Percentiles rank a stretch among this genome's conserved stretches.
Evolutionary conservation across 1,284 basidiomycete species (phyloP).

Genomic region (Ganoderma meredithae): DNA sequence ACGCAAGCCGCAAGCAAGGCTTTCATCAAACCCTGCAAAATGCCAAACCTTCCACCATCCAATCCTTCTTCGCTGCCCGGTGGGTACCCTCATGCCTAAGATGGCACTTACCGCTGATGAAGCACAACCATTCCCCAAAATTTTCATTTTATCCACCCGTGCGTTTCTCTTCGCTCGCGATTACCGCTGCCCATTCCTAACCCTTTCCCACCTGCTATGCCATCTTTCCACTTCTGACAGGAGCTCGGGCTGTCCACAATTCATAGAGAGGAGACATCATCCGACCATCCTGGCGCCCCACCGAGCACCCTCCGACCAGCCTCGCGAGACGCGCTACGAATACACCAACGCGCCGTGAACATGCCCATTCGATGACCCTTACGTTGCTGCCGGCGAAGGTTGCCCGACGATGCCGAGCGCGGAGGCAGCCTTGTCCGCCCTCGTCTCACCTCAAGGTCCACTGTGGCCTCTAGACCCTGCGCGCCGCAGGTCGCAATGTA

Average conservation of each 20-base stretch:
- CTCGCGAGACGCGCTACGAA: constrained; percentile 4
- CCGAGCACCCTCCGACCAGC: neutral
- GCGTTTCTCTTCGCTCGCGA: neutral
- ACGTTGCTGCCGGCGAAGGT: neutral
- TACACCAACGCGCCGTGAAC: neutral
- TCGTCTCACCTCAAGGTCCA: neutral
- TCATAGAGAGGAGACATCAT: neutral
- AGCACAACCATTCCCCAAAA: neutral
- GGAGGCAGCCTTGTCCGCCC: constrained; percentile 1
- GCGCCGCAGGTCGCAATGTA: constrained; percentile 1
- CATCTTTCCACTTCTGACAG: neutral
- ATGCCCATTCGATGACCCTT: neutral
- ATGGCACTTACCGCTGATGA: neutral
- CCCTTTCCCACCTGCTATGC: constrained; percentile 5
- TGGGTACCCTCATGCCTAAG: constrained; percentile 1
- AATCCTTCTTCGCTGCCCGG: neutral
- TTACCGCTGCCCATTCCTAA: neutral
- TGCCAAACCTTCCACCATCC: neutral
- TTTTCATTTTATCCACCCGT: neutral
- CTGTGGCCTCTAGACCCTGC: neutral
- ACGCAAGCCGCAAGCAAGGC: neutral
- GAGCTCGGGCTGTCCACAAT: neutral
- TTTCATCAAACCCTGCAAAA: neutral
- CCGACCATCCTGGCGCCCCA: neutral
- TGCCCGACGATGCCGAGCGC: constrained; percentile 2